Evolutionary conservation across 1,139 yeast species (phyloP).

Genomic region (Yamadazyma atmosphaerica): DNA sequence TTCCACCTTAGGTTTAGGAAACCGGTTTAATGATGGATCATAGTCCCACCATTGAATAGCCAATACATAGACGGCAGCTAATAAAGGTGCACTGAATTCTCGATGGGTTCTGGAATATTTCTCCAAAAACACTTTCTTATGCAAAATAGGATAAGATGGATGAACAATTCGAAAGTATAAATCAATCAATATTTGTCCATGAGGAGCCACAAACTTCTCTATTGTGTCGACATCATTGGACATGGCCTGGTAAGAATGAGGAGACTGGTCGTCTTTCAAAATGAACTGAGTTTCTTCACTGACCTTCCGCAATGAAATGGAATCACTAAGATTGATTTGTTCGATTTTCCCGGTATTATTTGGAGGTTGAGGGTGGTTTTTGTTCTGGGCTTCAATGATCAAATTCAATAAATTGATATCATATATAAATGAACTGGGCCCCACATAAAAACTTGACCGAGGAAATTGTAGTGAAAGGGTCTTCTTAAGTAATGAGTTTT

Average conservation of each 20-base stretch:
- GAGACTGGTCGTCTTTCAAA: constrained; percentile 70
- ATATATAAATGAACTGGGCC: constrained; percentile 66
- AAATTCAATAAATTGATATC: constrained; percentile 58
- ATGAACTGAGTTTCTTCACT: constrained; percentile 65
- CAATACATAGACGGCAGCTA: constrained; percentile 73
- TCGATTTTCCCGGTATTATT: constrained; percentile 44
- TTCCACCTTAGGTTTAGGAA: constrained; percentile 66
- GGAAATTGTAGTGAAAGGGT: constrained; percentile 63
- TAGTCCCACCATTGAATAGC: constrained; percentile 87
- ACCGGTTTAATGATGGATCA: constrained; percentile 64
- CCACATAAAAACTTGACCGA: constrained; percentile 72
- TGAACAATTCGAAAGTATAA: constrained; percentile 74
- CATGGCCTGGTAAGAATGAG: constrained; percentile 59
- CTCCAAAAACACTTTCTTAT: constrained; percentile 73
- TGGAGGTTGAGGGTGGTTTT: constrained; percentile 15
- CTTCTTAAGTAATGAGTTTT: constrained; percentile 44
- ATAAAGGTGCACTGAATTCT: constrained; percentile 73
- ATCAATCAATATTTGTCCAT: constrained; percentile 70
- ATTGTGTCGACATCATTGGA: constrained; percentile 71
- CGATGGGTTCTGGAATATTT: constrained; percentile 75
- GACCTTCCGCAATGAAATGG: constrained; percentile 65
- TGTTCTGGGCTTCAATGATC: constrained; percentile 46
- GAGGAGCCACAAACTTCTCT: constrained; percentile 73
- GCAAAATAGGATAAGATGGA: constrained; percentile 76
- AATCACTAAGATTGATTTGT: constrained; percentile 60